Conservation (phyloP, 805 yeast genomes). For the Lipomyces japonicus region DNA sequence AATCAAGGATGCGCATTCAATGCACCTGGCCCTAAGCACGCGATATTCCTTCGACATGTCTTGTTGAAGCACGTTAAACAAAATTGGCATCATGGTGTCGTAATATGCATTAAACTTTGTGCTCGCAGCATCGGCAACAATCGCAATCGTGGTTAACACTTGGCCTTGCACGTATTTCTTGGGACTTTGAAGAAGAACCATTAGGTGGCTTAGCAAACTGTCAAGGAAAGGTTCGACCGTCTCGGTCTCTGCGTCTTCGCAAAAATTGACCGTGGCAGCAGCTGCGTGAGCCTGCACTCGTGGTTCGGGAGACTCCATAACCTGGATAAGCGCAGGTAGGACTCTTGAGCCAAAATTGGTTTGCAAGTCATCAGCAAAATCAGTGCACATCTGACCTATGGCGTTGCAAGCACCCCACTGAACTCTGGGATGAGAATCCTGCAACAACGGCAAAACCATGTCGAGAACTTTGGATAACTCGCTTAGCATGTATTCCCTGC, state of each 20-base stretch:
- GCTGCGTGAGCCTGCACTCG: slow-evolving; percentile 98
- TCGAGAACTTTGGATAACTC: slow-evolving; percentile 81
- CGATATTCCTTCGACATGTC: slow-evolving; percentile 78
- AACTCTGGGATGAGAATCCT: slow-evolving; percentile 87
- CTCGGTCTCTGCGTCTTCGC: slow-evolving; percentile 86
- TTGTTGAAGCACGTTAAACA: slow-evolving; percentile 66
- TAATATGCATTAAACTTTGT: slow-evolving; percentile 83
- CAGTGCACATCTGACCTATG: slow-evolving; percentile 93
- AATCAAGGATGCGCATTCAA: slow-evolving; percentile 91
- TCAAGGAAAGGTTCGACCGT: slow-evolving; percentile 91
- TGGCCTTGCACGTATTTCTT: slow-evolving; percentile 95
- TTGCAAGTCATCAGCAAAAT: slow-evolving; percentile 79
- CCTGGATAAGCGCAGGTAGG: slow-evolving; percentile 83
- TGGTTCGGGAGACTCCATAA: slow-evolving; percentile 67
- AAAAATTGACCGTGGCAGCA: slow-evolving; percentile 93
- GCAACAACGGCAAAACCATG: slow-evolving; percentile 77
- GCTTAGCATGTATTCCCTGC: slow-evolving; percentile 77
- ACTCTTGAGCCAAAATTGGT: slow-evolving; percentile 72
- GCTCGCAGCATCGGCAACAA: slow-evolving; percentile 95
- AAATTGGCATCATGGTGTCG: slow-evolving; percentile 88
- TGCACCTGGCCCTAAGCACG: slow-evolving; percentile 82
- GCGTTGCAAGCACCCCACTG: slow-evolving; percentile 98
- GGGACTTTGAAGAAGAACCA: slow-evolving; percentile 75
- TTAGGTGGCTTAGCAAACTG: slow-evolving; percentile 64
- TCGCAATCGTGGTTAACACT: slow-evolving; percentile 92